Evolutionary conservation across 140 eudicot species (phyloP).

Genomic region (Erigeron philadelphicus): DNA sequence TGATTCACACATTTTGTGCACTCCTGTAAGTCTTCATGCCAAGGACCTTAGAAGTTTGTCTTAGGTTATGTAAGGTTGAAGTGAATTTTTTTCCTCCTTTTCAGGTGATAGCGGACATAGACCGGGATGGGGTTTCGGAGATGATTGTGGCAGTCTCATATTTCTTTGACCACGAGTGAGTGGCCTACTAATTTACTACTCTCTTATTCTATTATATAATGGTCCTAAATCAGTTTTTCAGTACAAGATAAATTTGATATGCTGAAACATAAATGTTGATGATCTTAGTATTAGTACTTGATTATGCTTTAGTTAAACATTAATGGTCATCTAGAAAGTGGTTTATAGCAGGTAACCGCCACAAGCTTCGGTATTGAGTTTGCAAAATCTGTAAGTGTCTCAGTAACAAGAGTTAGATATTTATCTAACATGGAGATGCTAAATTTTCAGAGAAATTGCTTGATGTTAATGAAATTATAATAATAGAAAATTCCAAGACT

Average conservation of each 20-base stretch:
- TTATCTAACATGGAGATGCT: background rate
- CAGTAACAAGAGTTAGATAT: background rate
- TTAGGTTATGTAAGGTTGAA: slow-evolving; percentile 7
- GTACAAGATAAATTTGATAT: background rate
- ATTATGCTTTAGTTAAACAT: background rate
- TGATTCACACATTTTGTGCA: slow-evolving; percentile 87
- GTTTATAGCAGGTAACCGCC: background rate
- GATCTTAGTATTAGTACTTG: background rate
- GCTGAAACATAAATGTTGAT: background rate
- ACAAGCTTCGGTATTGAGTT: background rate
- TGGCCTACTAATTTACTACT: background rate
- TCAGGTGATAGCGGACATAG: slow-evolving; percentile 97
- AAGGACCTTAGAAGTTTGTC: slow-evolving; percentile 1
- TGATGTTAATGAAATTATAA: background rate
- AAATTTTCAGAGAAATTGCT: background rate
- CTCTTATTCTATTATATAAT: slow-evolving; percentile 16
- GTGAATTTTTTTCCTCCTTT: slow-evolving; percentile 18
- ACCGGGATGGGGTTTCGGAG: slow-evolving; percentile 84
- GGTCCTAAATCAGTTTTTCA: slow-evolving; percentile 6
- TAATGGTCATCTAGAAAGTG: background rate
- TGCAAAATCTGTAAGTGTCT: background rate
- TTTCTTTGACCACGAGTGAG: slow-evolving; percentile 98
- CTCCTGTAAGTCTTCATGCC: slow-evolving; percentile 67
- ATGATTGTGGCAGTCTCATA: slow-evolving; percentile 97
- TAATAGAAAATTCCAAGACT: background rate